These are phyloP conservation scores for Cystobasidium pallidum DNA, from an alignment of 1,284 basidiomycete species.

Conservation along the genomic window DNA sequence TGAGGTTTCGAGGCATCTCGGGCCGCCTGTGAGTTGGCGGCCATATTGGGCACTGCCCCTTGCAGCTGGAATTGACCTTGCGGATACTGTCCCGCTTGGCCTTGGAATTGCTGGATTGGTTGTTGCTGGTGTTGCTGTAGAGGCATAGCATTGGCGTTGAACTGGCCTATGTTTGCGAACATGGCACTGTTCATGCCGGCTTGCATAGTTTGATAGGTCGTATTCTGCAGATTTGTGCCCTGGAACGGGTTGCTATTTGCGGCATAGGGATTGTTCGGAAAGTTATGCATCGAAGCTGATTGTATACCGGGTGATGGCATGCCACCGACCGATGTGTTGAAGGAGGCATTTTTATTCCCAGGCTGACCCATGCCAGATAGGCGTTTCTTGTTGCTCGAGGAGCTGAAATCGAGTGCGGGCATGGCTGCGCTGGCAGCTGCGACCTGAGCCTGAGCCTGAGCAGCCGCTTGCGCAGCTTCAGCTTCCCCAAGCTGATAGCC, in stretches of 20 bases:
- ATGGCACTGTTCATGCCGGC: conserved; percentile 28
- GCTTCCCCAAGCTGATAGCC: conserved; percentile 43
- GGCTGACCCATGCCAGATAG: conserved; percentile 6
- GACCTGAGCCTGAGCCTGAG: conserved; percentile 25
- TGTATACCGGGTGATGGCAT: conserved; percentile 23
- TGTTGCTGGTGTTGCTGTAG: conserved; percentile 5
- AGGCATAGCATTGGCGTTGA: conserved; percentile 9
- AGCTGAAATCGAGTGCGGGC: conserved; percentile 25
- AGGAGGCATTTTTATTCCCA: conserved; percentile 7
- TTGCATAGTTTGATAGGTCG: conserved; percentile 26
- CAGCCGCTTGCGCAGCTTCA: conserved; percentile 36
- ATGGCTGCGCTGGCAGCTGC: conserved; percentile 21
- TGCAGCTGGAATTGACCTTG: conserved; percentile 68
- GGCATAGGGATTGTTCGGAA: conserved; percentile 26
- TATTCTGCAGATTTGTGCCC: conserved; percentile 20
- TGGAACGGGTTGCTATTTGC: conserved; percentile 23
- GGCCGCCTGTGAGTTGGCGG: neutral
- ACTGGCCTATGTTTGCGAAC: conserved; percentile 16
- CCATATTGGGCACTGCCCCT: neutral
- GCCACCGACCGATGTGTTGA: conserved; percentile 14
- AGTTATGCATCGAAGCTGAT: conserved; percentile 12
- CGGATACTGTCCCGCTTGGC: conserved; percentile 64
- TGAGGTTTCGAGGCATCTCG: conserved; percentile 29
- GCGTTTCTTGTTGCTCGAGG: conserved; percentile 25
- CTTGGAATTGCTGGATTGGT: conserved; percentile 15